phyloP scores from a whole-genome alignment of 1,139 yeast species.

The Debaryomyces psychrophilus region DNA sequence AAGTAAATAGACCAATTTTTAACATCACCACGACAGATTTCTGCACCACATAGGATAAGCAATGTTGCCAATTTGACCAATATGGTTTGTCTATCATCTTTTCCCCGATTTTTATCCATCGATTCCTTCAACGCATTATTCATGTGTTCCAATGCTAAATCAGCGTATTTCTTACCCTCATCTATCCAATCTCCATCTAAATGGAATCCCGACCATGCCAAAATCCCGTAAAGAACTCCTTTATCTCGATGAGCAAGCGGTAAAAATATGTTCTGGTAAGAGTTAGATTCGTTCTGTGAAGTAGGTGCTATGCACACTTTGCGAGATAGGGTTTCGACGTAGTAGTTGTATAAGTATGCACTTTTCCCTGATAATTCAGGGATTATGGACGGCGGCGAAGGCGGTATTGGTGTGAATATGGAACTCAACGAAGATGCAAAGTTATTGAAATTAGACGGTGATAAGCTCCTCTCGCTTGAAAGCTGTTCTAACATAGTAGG shows the following conservation, averaged over 20 bases:
- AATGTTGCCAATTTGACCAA: constrained; percentile 63
- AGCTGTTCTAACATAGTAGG: constrained; percentile 10
- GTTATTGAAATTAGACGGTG: constrained; percentile 17
- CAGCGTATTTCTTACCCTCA: constrained; percentile 51
- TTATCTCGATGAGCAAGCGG: constrained; percentile 74
- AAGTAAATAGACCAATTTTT: constrained; percentile 66
- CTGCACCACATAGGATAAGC: constrained; percentile 69
- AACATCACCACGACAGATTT: constrained; percentile 77
- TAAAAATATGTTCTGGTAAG: constrained; percentile 70
- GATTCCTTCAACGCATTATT: constrained; percentile 21
- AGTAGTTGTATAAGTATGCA: constrained; percentile 60
- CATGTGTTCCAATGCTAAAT: constrained; percentile 50
- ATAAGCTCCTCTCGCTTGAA: constrained; percentile 10
- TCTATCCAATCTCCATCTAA: constrained; percentile 49
- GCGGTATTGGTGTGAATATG: constrained; percentile 25
- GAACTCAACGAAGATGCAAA: constrained; percentile 20
- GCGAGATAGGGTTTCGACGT: constrained; percentile 59
- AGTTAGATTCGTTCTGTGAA: constrained; percentile 58
- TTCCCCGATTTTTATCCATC: constrained; percentile 2
- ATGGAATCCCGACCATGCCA: constrained; percentile 81
- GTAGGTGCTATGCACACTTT: constrained; percentile 66
- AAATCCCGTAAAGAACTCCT: constrained; percentile 67
- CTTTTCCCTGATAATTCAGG: constrained; percentile 25
- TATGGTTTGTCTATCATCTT: constrained; percentile 21
- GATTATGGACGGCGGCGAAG: constrained; percentile 18